Base-by-base conservation (phyloP, 192 early-diverging fungal species). In the Coemansia sp. region DNA sequence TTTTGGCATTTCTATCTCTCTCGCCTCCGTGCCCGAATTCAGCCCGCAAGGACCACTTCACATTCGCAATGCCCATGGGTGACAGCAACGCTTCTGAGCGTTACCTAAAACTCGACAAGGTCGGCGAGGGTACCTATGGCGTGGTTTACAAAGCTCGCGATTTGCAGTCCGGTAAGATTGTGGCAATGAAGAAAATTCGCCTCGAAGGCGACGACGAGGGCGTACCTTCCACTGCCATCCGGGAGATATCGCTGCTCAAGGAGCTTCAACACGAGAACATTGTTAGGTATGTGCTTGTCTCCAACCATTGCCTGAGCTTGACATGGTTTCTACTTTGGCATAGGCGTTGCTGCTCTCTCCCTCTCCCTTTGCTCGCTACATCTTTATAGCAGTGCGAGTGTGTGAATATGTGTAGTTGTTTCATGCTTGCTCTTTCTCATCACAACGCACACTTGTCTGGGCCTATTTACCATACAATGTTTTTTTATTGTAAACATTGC, bases 241-340 rank as follows among this genome's bases (percentile, higher is more conserved):
- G 93, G 65, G 93, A 94, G 75, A 94, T 94, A 61, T 93, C 93
- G 2, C 68, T 94, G 55, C 81, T 94, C n/a, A 92, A 93, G 77
- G 93, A 94, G 72, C 80, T 94, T 21, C 88, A 90, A 74, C 91
- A 93, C 75, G 87, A 88, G 5, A 93, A 94, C 82, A 91, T 94
- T 79, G 89, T 94, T 59, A 86, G 90, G 93, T 93, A 85, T 78
- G 84, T 73, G 23, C 11, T 12, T 58, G 5, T 27, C 25, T 9
- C 27, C 11, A 27, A 14, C 53, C 2, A 14, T 29, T 32, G 53
- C 27, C 25, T 17, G 27, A 8, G 10, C 53, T 17, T 12, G 53
- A 57, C 46, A 21, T 1, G 19, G 8, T 17, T 19, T 48, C 39
- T 48, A 9, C n/a, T 48, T 21, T 21, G 19, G 46, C 46, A 48